Evolutionary conservation across 2,329 filamentous ascomycete genomes (phyloP).

Genomic region (Penicillium digitatum): DNA sequence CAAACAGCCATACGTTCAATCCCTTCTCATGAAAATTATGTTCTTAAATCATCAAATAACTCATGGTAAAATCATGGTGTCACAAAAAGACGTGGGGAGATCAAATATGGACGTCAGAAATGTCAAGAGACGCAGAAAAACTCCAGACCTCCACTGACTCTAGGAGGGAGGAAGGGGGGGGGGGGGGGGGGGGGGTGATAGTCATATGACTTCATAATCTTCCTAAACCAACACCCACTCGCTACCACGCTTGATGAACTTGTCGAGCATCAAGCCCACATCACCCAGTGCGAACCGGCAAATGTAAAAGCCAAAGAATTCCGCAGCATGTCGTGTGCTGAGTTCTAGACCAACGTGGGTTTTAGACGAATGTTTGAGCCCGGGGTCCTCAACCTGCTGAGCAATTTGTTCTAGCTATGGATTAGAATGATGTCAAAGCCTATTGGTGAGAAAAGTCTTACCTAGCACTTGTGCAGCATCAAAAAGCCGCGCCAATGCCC

Average conservation of each 20-base stretch:
- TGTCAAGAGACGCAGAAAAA: conserved; percentile 4
- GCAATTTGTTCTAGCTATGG: conserved; percentile 75
- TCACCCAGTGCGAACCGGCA: conserved; percentile 92
- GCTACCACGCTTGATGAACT: conserved; percentile 92
- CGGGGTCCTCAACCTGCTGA: conserved; percentile 91
- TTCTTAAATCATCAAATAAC: conserved; percentile 24
- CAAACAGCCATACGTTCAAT: conserved; percentile 11
- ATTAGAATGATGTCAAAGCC: conserved; percentile 5
- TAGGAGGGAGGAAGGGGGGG: neutral
- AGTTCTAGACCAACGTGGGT: conserved; percentile 95
- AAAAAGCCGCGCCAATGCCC: conserved; percentile 80
- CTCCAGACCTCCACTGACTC: neutral
- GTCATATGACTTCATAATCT: conserved; percentile 12
- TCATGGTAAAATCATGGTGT: conserved; percentile 24
- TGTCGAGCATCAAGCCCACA: conserved; percentile 80
- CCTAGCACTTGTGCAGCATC: conserved; percentile 90
- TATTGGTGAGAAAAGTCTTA: conserved; percentile 43
- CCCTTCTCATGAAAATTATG: conserved; percentile 21
- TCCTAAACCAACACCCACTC: conserved; percentile 74
- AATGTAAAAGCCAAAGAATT: conserved; percentile 96
- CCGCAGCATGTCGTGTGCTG: conserved; percentile 85
- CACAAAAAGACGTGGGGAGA: conserved; percentile 21
- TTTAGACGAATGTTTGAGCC: conserved; percentile 82
- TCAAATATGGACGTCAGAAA: conserved; percentile 24
- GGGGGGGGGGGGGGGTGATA: neutral